Conservation (phyloP, 139 green algal species). For the Haematococcus lacustris region DNA sequence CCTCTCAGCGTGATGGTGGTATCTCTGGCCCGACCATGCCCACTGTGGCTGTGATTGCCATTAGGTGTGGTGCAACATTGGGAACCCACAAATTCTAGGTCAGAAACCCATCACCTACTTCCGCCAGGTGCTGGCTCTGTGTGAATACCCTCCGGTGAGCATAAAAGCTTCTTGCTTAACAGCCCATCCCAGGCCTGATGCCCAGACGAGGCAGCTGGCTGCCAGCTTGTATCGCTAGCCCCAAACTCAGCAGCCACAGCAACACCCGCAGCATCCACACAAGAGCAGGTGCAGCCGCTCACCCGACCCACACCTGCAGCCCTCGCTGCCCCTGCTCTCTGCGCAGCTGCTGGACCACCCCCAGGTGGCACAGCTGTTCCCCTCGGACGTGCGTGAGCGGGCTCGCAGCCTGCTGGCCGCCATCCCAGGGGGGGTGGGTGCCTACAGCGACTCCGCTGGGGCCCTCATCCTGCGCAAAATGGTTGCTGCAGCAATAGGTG, state of each 20-base stretch:
- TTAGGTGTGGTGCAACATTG: conserved; percentile 81
- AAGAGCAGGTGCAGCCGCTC: too few relatives aligned
- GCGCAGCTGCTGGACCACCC: conserved; percentile 66
- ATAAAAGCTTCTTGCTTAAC: too few relatives aligned
- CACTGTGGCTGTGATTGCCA: too few relatives aligned
- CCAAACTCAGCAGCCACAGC: too few relatives aligned
- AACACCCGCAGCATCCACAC: too few relatives aligned
- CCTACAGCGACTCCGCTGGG: conserved; percentile 59
- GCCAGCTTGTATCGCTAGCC: too few relatives aligned
- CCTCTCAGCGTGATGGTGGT: too few relatives aligned
- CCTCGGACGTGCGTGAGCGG: conserved; percentile 67
- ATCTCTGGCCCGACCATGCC: too few relatives aligned
- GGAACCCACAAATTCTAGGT: conserved; percentile 85
- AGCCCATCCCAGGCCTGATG: background rate
- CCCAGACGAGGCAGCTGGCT: background rate
- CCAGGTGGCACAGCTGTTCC: conserved; percentile 62
- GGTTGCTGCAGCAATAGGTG: background rate
- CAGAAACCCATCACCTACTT: conserved; percentile 92
- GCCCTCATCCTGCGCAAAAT: background rate
- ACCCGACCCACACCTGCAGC: too few relatives aligned
- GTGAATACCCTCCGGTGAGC: conserved; percentile 71
- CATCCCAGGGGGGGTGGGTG: conserved; percentile 72
- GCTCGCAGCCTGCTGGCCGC: conserved; percentile 61
- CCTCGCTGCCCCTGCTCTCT: background rate
- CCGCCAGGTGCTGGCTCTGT: conserved; percentile 75